Evolutionary conservation across 306 rosid genomes (phyloP), one percentile per base, ranked within the genome.

Genomic region (Inga oerstediana): DNA sequence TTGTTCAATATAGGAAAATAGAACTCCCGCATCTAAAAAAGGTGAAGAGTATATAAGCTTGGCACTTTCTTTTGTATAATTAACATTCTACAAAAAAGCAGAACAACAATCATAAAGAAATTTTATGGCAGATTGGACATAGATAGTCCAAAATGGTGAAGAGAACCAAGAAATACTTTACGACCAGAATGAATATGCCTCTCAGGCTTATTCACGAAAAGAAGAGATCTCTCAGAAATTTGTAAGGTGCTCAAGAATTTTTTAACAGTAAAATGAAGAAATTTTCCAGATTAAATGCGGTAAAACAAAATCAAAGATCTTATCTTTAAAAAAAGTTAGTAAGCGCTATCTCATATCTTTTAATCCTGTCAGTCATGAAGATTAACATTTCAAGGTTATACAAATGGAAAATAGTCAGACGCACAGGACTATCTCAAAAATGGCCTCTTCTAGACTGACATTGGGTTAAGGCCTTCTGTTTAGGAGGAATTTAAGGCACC

Each of bases 391-490:
- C 79, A 59, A 48, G 68, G 65, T n/a, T 34, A 70, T 13, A 45
- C 24, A 20, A 37, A 75, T 5, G 20, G 19, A 22, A 17, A 15
- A 82, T 68, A 56, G 62, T 30, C 68, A 15, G 32, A 52, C 27
- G 76, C 15, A 66, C 17, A 41, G 7, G 39, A 66, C 58, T 9
- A 74, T 51, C 30, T 74, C 14, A 44, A 74, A 48, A 49, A 66
- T 56, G 19, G 72, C 10, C 83, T 20, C 78, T 75, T 32, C 22
- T 10, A 75, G 52, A 67, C 39, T 56, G 34, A 46, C 56, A 70
- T 2, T 48, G 4, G 27, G 27, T 41, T 27, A 6, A 72, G 68
- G 46, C 13, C 27, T 24, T 37, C 46, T 72, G 56, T n/a, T 44
- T 13, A 71, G 35, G 30, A n/a, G 54, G 11, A 43, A 13, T 16